These are phyloP conservation scores for Sugiyamaella chiloensis DNA, from an alignment of 805 yeast species.

Conservation along the genomic window DNA sequence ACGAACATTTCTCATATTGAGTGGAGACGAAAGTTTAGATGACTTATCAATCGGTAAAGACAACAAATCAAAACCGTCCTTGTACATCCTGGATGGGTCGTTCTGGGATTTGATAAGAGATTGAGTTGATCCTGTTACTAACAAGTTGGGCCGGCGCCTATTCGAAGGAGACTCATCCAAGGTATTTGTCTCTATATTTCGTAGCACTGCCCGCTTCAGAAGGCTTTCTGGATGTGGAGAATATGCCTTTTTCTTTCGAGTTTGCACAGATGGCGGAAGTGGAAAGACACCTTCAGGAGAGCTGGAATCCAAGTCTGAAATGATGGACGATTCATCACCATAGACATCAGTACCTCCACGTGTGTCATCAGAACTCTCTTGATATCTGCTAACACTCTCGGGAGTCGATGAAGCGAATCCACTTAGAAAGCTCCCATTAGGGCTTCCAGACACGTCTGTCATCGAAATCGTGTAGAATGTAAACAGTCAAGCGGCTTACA, in stretches of 20 bases:
- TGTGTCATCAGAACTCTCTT: too few relatives aligned
- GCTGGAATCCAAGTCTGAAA: too few relatives aligned
- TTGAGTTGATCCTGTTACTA: background rate
- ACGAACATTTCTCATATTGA: background rate
- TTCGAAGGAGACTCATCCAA: background rate
- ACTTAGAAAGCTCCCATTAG: background rate
- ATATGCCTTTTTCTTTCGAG: background rate
- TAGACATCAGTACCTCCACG: too few relatives aligned
- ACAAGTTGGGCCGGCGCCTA: background rate
- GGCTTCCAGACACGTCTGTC: background rate
- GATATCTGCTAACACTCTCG: background rate
- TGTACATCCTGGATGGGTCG: background rate
- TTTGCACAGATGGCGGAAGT: slow-evolving; percentile 1
- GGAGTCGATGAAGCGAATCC: background rate
- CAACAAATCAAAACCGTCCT: background rate
- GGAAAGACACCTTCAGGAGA: background rate
- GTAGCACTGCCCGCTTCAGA: slow-evolving; percentile 8
- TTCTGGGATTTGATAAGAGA: background rate
- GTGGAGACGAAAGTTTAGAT: background rate
- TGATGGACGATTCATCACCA: too few relatives aligned
- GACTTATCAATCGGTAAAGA: slow-evolving; percentile 1
- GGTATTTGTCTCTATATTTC: slow-evolving; percentile 1
- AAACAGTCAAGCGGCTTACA: slow-evolving; percentile 1
- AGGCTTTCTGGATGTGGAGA: background rate
- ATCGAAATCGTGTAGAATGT: background rate